These are phyloP conservation scores for Tympanopsis confertula DNA, from an alignment of 2,329 filamentous ascomycete species.

Conservation along the genomic window DNA sequence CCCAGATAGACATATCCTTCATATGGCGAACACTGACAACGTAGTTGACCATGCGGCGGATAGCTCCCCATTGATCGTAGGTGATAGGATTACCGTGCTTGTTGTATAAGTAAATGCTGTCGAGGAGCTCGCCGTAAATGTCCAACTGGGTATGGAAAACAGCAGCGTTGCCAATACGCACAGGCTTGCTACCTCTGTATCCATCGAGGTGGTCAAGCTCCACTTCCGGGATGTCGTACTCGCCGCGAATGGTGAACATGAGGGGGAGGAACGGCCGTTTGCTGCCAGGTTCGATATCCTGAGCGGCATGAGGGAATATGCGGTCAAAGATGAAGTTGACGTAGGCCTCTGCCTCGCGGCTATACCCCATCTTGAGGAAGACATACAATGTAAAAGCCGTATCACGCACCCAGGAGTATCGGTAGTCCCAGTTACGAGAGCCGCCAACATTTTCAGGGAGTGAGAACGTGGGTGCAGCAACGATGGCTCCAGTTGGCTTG, in stretches of 20 bases:
- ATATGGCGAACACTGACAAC: slow-evolving; percentile 20
- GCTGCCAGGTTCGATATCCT: slow-evolving; percentile 28
- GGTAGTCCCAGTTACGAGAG: slow-evolving; percentile 53
- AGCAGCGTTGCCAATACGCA: slow-evolving; percentile 67
- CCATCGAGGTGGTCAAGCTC: slow-evolving; percentile 62
- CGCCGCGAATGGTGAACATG: slow-evolving; percentile 71
- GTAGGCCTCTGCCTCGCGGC: slow-evolving; percentile 64
- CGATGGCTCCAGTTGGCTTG: slow-evolving; percentile 37
- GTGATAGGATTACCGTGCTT: slow-evolving; percentile 67
- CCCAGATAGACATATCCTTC: slow-evolving; percentile 76
- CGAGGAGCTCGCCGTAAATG: slow-evolving; percentile 70
- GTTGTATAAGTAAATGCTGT: slow-evolving; percentile 67
- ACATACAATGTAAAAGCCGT: slow-evolving; percentile 71
- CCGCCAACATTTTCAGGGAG: slow-evolving; percentile 35
- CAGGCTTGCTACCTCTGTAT: slow-evolving; percentile 58
- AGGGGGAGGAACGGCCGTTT: slow-evolving; percentile 41
- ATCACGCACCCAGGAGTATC: slow-evolving; percentile 71
- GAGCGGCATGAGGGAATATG: slow-evolving; percentile 46
- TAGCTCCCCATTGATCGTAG: slow-evolving; percentile 65
- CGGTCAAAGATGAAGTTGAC: slow-evolving; percentile 69
- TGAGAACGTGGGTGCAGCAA: slow-evolving; percentile 38
- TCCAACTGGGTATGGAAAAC: slow-evolving; percentile 69
- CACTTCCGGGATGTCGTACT: slow-evolving; percentile 61
- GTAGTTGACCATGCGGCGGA: slow-evolving; percentile 47
- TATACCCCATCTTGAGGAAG: slow-evolving; percentile 65